These are phyloP conservation scores for Boletus rubescentipes DNA, from an alignment of 768 basidiomycete species.

Conservation along the genomic window DNA sequence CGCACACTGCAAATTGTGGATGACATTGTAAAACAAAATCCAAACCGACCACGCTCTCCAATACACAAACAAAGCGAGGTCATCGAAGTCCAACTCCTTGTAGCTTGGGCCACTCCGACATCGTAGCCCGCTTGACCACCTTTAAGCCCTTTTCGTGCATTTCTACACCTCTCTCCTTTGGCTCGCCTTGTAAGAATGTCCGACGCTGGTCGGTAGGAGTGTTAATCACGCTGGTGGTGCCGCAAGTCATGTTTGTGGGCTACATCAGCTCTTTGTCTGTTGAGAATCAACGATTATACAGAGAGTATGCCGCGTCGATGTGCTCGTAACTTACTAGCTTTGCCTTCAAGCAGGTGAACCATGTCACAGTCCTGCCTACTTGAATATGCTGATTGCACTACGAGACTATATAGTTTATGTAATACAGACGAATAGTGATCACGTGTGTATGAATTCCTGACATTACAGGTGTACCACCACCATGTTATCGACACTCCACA, in stretches of 20 bases:
- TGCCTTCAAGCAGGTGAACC: neutral
- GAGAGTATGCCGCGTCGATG: neutral
- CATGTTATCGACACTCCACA: conserved; percentile 17
- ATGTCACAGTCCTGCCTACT: neutral
- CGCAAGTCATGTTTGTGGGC: neutral
- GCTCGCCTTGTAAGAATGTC: neutral
- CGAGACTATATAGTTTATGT: conserved; percentile 11
- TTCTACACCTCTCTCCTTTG: neutral
- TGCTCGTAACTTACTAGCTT: neutral
- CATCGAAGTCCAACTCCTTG: neutral
- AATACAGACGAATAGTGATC: neutral
- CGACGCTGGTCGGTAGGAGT: neutral
- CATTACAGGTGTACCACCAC: neutral
- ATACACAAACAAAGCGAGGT: conserved; percentile 38
- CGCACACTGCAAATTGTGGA: conserved; percentile 72
- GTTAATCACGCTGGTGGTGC: neutral
- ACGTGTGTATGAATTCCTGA: neutral
- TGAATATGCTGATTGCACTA: neutral
- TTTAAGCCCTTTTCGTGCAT: neutral
- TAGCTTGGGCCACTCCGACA: neutral
- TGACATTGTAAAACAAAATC: conserved; percentile 76
- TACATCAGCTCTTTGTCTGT: neutral
- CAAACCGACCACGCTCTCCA: conserved; percentile 42
- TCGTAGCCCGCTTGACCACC: neutral
- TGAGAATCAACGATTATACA: neutral